These are phyloP conservation scores for Dictyostelium firmibasis DNA, from an alignment of 78 protist species.

Conservation along the genomic window DNA sequence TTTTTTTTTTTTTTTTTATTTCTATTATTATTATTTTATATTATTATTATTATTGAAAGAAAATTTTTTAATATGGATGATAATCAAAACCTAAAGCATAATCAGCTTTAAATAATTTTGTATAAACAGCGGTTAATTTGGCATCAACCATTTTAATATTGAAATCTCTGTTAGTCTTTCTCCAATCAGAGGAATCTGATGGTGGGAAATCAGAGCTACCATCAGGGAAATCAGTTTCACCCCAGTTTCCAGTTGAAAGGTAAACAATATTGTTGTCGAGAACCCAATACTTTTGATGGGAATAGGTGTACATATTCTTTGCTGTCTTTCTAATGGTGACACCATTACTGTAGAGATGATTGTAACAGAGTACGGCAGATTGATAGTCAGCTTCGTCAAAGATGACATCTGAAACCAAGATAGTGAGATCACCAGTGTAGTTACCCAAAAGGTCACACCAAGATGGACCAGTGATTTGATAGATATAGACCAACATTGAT, in stretches of 20 bases:
- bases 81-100: slow-evolving; percentile 50
- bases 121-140: slow-evolving; percentile 23
- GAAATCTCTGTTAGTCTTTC: slow-evolving; percentile 81
- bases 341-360: slow-evolving; percentile 43
- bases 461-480: slow-evolving; percentile 68
- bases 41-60: neutral
- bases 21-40: neutral
- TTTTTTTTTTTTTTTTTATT: neutral
- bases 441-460: slow-evolving; percentile 76
- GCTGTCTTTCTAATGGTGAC: slow-evolving; percentile 58
- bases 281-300: slow-evolving; percentile 85
- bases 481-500: slow-evolving; percentile 55
- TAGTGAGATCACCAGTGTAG: slow-evolving; percentile 42
- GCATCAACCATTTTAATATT: slow-evolving; percentile 48
- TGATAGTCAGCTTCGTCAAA: slow-evolving; percentile 58
- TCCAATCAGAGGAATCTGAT: slow-evolving; percentile 42
- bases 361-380: slow-evolving; percentile 57
- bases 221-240: slow-evolving; percentile 80
- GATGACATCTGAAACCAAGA: slow-evolving; percentile 76
- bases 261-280: slow-evolving; percentile 70
- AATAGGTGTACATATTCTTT: slow-evolving; percentile 29
- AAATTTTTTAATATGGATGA: slow-evolving; percentile 9
- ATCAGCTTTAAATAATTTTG: slow-evolving; percentile 50
- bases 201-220: slow-evolving; percentile 50
- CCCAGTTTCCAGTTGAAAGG: slow-evolving; percentile 84